Base-by-base conservation (phyloP, 139 green algal species). In the Chlorella sp. region DNA sequence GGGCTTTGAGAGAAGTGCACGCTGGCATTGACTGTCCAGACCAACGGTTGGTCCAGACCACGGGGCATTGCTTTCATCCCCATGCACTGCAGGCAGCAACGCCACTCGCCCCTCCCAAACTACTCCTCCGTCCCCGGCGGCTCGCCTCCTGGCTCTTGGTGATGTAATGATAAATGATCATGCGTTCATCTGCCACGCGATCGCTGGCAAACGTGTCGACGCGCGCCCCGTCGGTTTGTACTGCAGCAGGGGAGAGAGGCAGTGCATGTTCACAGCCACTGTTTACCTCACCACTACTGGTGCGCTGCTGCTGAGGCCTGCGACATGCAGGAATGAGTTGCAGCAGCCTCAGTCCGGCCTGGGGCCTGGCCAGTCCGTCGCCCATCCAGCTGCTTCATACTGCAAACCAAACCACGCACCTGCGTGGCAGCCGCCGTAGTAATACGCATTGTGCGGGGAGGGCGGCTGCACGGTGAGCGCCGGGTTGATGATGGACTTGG, bases 371-470 rank as follows among this genome's bases (percentile, higher is more conserved):
- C n/a, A n/a, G n/a, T n/a, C n/a, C n/a, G n/a, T n/a, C n/a, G n/a
- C n/a, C n/a, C n/a, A n/a, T n/a, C n/a, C n/a, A n/a, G n/a, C n/a
- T n/a, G n/a, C n/a, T n/a, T n/a, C n/a, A n/a, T n/a, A n/a, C n/a
- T n/a, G n/a, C n/a, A n/a, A n/a, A n/a, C n/a, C n/a, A 7, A 7
- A 54, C 7, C 7, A 54, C 68, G 8, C 40, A 76, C 70, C 70
- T 22, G 70, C 70, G 19, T 76, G 28, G 40, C 70, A 76, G 38
- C 41, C 40, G 22, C 70, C 70, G 2, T n/a, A 41, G 14, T 58
- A 76, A 20, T 38, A 76, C 14, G 70, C 70, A 24, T 76, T 76
- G 70, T 76, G 70, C 36, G 70, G 70, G 40, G 70, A 76, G 70
- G 70, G 36, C 20, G 70, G 70, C 70, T 76, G 70, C 70, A 76